A percentile compares a stretch with the other conserved stretches of the same genome.
Evolutionary conservation across 257 asterid genomes (phyloP).

Genomic region (Lantana camara): DNA sequence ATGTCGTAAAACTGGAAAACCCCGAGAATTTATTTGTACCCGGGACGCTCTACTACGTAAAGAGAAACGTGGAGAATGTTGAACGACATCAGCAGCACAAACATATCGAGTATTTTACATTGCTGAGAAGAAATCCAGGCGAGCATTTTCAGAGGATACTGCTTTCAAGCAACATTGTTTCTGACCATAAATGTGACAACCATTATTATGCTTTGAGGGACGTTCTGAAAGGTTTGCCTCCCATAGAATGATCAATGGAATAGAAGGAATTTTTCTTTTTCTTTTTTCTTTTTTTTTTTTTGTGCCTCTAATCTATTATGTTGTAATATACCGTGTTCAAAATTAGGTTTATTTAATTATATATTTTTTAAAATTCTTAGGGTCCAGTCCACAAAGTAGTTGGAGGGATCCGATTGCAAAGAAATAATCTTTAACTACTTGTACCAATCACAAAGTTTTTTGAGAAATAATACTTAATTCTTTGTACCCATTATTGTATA

Average conservation of each 20-base stretch:
- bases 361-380: neutral
- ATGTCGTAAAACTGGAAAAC: slow-evolving; percentile 25
- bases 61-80: slow-evolving; percentile 54
- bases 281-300: too few species aligned
- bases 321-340: neutral
- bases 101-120: slow-evolving; percentile 51
- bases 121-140: slow-evolving; percentile 75
- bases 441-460: too few species aligned
- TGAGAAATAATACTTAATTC: too few species aligned
- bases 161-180: slow-evolving; percentile 77
- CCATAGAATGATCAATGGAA: too few species aligned
- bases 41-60: slow-evolving; percentile 65
- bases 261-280: too few species aligned
- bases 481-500: too few species aligned
- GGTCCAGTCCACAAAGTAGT: too few species aligned
- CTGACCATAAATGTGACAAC: slow-evolving; percentile 89
- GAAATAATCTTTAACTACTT: too few species aligned
- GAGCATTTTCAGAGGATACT: slow-evolving; percentile 82
- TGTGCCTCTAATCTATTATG: neutral
- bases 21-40: slow-evolving; percentile 71
- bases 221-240: slow-evolving; percentile 87
- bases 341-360: neutral
- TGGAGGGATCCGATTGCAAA: too few species aligned
- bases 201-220: slow-evolving; percentile 86
- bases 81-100: slow-evolving; percentile 25